Percentiles rank a stretch among this genome's conserved stretches.
Evolutionary conservation across 306 rosid species (phyloP).

Genomic region (Geum urbanum): DNA sequence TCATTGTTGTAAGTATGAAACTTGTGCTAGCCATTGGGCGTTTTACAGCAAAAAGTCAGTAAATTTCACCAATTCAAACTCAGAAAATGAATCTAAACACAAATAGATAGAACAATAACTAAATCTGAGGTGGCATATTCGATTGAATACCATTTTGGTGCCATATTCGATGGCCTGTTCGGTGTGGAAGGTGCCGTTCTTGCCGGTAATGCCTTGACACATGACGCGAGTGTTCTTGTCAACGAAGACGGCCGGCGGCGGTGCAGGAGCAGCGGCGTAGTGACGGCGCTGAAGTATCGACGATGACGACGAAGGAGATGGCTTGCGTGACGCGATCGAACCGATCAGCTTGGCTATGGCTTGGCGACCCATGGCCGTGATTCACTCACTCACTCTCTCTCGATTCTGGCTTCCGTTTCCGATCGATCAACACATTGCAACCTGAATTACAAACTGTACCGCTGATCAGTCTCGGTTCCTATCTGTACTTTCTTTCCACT

Average conservation of each 20-base stretch:
- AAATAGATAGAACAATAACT: background rate
- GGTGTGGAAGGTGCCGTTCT: conserved; percentile 90
- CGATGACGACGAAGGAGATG: conserved; percentile 33
- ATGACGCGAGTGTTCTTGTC: conserved; percentile 98
- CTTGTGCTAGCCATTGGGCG: no score
- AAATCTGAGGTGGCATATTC: background rate
- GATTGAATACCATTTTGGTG: conserved; percentile 70
- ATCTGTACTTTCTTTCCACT: conserved; percentile 68
- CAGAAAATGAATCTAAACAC: background rate
- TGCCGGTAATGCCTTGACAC: conserved; percentile 32
- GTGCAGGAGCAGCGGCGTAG: conserved; percentile 48
- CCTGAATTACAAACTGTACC: no score
- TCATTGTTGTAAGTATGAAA: background rate
- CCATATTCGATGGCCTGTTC: conserved; percentile 99
- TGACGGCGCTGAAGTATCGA: conserved; percentile 33
- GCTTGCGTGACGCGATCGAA: conserved; percentile 48
- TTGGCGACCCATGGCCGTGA: no score
- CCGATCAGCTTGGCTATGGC: no score
- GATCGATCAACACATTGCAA: no score
- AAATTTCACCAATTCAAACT: no score
- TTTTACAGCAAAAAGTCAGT: no score
- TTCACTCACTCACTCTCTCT: no score
- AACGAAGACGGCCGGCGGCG: conserved; percentile 85
- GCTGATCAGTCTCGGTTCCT: conserved; percentile 74
- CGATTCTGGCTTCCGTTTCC: no score